Evolutionary conservation across 2,329 filamentous ascomycete species (phyloP).

Genomic region (Domatiomyces globalis): DNA sequence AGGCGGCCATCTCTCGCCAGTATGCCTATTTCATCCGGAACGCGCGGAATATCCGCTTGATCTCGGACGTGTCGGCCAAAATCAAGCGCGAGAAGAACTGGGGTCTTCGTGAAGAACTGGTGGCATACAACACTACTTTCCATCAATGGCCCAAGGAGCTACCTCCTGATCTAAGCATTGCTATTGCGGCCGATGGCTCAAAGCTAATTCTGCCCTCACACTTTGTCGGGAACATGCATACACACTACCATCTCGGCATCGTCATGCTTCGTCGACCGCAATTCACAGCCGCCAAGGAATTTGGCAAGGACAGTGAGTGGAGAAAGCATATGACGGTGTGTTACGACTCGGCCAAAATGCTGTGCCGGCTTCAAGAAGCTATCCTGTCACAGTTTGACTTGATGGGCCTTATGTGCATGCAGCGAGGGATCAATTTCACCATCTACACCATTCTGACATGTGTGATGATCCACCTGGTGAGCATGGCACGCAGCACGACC

Average conservation of each 20-base stretch:
- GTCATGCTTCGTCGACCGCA: conserved; percentile 84
- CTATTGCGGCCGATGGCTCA: conserved; percentile 63
- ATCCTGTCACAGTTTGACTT: conserved; percentile 64
- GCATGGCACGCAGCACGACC: conserved; percentile 25
- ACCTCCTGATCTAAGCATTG: conserved; percentile 62
- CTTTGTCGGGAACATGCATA: conserved; percentile 77
- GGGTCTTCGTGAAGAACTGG: conserved; percentile 72
- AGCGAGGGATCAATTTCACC: conserved; percentile 83
- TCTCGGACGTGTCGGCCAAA: conserved; percentile 60
- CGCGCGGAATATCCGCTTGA: conserved; percentile 61
- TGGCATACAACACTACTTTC: conserved; percentile 63
- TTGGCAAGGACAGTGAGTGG: conserved; percentile 58
- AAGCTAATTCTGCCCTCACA: conserved; percentile 75
- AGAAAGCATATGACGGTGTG: conserved; percentile 78
- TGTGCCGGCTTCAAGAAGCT: conserved; percentile 78
- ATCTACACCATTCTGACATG: conserved; percentile 88
- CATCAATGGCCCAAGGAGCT: conserved; percentile 62
- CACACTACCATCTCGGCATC: conserved; percentile 71
- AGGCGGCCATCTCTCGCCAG: conserved; percentile 66
- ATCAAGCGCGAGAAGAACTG: conserved; percentile 69
- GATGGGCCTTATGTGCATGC: conserved; percentile 75
- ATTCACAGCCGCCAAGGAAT: conserved; percentile 62
- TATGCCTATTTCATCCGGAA: conserved; percentile 69
- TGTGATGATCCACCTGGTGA: conserved; percentile 81
- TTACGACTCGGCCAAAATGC: conserved; percentile 66